Percentiles rank a stretch among this genome's conserved stretches.
phyloP scores from a whole-genome alignment of 441 rosid genomes.

The Pelargonium cotyledonis region DNA sequence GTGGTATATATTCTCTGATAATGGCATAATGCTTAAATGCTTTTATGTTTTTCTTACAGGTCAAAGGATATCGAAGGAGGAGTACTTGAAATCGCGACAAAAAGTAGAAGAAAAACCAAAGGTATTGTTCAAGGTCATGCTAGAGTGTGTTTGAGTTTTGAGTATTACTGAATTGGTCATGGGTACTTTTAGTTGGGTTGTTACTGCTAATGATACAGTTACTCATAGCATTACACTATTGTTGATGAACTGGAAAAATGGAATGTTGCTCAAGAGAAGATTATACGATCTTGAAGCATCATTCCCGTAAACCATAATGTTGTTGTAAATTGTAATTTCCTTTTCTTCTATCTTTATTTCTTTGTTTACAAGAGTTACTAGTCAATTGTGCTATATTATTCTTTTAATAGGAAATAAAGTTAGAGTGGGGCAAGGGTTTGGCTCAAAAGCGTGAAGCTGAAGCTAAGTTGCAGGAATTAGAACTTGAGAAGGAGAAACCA shows the following conservation, averaged over 20 bases:
- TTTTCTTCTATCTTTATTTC: background rate
- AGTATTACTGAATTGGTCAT: background rate
- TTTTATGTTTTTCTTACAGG: constrained; percentile 41
- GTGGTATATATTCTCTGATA: constrained; percentile 14
- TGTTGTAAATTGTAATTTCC: no score
- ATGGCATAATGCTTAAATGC: constrained; percentile 12
- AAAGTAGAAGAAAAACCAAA: constrained; percentile 72
- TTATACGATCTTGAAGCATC: no score
- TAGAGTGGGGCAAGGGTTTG: constrained; percentile 97
- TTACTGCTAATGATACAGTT: background rate
- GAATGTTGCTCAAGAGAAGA: background rate
- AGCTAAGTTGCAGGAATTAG: constrained; percentile 60
- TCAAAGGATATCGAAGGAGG: constrained; percentile 68
- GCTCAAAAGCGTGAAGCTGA: constrained; percentile 91
- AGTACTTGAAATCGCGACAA: constrained; percentile 52
- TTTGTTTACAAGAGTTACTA: constrained; percentile 4
- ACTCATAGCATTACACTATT: background rate
- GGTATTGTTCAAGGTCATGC: constrained; percentile 36
- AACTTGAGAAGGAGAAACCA: constrained; percentile 81
- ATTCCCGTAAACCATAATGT: background rate
- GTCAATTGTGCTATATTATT: constrained; percentile 6
- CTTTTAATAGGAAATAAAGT: constrained; percentile 49
- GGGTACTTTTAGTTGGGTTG: background rate
- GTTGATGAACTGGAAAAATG: background rate
- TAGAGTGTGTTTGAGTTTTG: background rate